Percentiles rank a stretch among this genome's conserved stretches.
These are phyloP conservation scores for Polymyxa betae DNA, from an alignment of 208 protist genomes.

Conservation along the genomic window DNA sequence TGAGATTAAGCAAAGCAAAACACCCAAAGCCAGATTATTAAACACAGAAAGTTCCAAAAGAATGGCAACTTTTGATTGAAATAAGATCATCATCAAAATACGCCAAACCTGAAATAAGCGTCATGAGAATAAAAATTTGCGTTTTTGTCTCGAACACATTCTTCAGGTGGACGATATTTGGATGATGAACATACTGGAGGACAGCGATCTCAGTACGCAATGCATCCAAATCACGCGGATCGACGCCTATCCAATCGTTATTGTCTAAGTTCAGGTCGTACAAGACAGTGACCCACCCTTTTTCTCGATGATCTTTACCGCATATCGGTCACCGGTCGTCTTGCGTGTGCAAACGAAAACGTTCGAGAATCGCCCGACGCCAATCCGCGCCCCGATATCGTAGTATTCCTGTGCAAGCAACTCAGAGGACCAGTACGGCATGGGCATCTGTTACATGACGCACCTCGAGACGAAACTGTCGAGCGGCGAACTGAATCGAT, in stretches of 20 bases:
- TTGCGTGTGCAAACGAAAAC: slow-evolving; percentile 11
- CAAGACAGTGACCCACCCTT: no score
- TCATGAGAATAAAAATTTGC: slow-evolving; percentile 57
- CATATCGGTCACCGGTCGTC: slow-evolving; percentile 46
- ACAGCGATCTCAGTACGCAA: slow-evolving; percentile 56
- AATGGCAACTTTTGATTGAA: no score
- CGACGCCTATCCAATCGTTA: no score
- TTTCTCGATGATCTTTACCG: slow-evolving; percentile 63
- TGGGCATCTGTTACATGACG: background rate
- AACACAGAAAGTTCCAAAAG: no score
- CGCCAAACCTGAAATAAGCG: slow-evolving; percentile 41
- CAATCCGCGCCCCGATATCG: background rate
- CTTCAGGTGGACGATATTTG: slow-evolving; percentile 56
- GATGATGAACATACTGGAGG: slow-evolving; percentile 55
- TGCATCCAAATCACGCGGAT: background rate
- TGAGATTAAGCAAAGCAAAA: no score
- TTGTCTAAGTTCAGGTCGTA: slow-evolving; percentile 3
- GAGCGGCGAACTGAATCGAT: background rate
- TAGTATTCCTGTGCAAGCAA: slow-evolving; percentile 4
- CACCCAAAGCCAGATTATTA: no score
- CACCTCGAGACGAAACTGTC: background rate
- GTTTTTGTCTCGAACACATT: slow-evolving; percentile 52
- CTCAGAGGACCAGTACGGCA: background rate
- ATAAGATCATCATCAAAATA: no score
- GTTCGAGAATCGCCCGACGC: slow-evolving; percentile 48